Evolutionary conservation across 1,284 basidiomycete species (phyloP).

Genomic region (Stygiomarasmius scandens): DNA sequence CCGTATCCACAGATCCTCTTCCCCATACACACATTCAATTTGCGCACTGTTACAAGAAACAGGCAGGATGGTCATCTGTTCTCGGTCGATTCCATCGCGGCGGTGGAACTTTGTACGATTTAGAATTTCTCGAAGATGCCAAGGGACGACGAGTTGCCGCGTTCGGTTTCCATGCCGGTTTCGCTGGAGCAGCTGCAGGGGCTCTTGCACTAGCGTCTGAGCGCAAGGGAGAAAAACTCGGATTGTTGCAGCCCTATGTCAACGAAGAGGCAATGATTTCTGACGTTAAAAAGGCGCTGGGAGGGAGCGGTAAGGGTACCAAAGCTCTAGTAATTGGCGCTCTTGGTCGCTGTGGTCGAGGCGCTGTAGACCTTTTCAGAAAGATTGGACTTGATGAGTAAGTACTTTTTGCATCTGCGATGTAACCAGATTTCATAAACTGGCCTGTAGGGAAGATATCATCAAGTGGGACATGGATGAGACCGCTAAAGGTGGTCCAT

Average conservation of each 20-base stretch:
- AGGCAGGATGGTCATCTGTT: constrained; percentile 91
- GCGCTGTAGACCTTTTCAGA: constrained; percentile 92
- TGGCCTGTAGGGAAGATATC: constrained; percentile 77
- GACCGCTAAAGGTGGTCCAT: constrained; percentile 97
- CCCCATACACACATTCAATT: constrained; percentile 98
- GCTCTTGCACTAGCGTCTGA: constrained; percentile 82
- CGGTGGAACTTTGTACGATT: constrained; percentile 89
- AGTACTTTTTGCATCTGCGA: constrained; percentile 28
- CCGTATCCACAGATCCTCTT: constrained; percentile 78
- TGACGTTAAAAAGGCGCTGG: constrained; percentile 70
- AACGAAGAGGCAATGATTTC: constrained; percentile 85
- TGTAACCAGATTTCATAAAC: constrained; percentile 3
- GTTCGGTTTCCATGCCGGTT: constrained; percentile 98
- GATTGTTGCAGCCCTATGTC: constrained; percentile 74
- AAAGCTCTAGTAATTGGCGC: constrained; percentile 96
- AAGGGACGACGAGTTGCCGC: constrained; percentile 93
- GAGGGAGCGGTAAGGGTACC: constrained; percentile 74
- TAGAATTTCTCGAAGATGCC: constrained; percentile 94
- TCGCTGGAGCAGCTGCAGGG: constrained; percentile 95
- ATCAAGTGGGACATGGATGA: constrained; percentile 98
- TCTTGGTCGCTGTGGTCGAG: constrained; percentile 93
- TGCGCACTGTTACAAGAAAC: constrained; percentile 97
- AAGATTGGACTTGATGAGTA: constrained; percentile 93
- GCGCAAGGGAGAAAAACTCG: constrained; percentile 63
- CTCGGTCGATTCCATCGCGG: constrained; percentile 89